phyloP scores from a whole-genome alignment of 345 rosid genomes.

The Eucalyptus regnans region DNA sequence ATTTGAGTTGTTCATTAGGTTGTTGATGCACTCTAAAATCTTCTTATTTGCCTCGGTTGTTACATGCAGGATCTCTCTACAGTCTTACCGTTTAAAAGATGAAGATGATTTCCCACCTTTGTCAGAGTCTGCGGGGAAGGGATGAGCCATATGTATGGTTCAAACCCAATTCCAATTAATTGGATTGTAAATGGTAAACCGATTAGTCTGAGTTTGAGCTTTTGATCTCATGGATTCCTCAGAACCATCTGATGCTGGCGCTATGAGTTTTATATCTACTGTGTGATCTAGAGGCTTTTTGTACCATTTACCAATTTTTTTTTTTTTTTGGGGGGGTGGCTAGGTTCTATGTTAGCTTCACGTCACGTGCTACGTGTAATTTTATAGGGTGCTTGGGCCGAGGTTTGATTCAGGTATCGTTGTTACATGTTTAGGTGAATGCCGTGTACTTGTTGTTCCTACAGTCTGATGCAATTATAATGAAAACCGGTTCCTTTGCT shows the following conservation, averaged over 20 bases:
- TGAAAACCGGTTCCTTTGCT: not conserved
- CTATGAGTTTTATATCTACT: not conserved
- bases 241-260: not conserved
- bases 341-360: not conserved
- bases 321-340: not conserved
- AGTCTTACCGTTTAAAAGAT: constrained; percentile 61
- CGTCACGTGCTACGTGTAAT: not conserved
- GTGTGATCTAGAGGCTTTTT: not conserved
- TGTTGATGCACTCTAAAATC: not conserved
- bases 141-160: not conserved
- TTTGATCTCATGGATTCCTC: not conserved
- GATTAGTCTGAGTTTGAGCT: not conserved
- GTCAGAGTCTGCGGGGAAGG: constrained; percentile 19
- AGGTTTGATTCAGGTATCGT: not conserved
- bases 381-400: not conserved
- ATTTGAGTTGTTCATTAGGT: not conserved
- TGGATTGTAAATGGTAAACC: not conserved
- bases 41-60: not conserved
- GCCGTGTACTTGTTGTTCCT: not conserved
- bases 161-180: not conserved
- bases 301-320: not conserved
- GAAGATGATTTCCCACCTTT: constrained; percentile 83
- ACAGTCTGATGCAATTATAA: not conserved
- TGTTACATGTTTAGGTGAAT: not conserved
- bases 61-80: constrained; percentile 32